These are phyloP conservation scores for Trichophyton equinum DNA, from an alignment of 2,329 filamentous ascomycete genomes.

Conservation along the genomic window DNA sequence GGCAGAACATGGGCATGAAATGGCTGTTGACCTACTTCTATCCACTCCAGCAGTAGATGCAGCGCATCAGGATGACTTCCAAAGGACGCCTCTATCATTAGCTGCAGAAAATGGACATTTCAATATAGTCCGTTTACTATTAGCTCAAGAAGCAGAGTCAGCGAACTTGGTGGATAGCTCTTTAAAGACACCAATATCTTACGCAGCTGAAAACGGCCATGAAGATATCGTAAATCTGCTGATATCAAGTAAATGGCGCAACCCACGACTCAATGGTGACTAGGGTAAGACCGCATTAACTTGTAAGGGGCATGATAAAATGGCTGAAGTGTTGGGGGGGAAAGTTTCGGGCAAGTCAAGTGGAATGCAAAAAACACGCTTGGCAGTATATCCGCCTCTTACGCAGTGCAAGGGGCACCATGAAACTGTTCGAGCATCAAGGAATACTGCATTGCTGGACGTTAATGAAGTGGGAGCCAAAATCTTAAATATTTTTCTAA, in stretches of 20 bases:
- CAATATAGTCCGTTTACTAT: background rate
- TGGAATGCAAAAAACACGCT: background rate
- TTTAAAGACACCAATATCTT: background rate
- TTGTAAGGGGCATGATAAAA: background rate
- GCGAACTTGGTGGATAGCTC: background rate
- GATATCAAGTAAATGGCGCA: too few species aligned
- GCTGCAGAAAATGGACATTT: background rate
- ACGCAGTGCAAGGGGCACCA: background rate
- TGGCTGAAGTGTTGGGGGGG: conserved; percentile 3
- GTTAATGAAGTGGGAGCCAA: background rate
- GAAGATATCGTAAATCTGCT: background rate
- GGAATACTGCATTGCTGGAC: background rate
- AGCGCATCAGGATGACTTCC: background rate
- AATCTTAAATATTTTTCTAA: background rate
- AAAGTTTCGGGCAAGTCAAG: background rate
- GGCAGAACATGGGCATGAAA: background rate
- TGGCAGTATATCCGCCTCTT: background rate
- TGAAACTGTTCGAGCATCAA: background rate
- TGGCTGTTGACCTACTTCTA: conserved; percentile 2
- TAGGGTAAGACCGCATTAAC: background rate
- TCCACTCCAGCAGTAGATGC: background rate
- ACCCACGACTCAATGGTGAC: background rate
- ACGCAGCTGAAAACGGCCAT: background rate
- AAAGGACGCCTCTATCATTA: background rate
- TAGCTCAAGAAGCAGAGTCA: background rate